phyloP scores from a whole-genome alignment of 106 monocot genomes.

The Dioscorea dumetorum region DNA sequence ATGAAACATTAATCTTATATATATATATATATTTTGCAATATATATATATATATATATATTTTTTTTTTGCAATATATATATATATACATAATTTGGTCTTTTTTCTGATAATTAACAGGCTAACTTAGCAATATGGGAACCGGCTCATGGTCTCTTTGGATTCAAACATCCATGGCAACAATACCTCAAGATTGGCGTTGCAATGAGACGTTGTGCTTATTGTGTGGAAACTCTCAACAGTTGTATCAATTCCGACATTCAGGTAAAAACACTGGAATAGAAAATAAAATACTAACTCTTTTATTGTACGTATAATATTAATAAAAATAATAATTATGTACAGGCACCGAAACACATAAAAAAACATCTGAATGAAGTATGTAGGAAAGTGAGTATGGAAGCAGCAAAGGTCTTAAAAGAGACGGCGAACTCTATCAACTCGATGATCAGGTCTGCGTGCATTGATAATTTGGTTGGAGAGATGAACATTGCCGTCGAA shows the following conservation, averaged over 20 bases:
- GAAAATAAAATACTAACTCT: not conserved
- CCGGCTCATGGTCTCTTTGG: constrained; percentile 32
- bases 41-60: no score
- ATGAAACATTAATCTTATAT: no score
- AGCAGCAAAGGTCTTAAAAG: constrained; percentile 33
- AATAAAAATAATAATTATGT: not conserved
- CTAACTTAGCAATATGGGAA: constrained; percentile 49
- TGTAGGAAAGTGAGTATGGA: constrained; percentile 36
- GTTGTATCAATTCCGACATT: constrained; percentile 18
- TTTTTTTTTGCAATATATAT: no score
- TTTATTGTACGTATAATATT: not conserved
- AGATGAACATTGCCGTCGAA: constrained; percentile 38
- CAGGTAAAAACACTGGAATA: not conserved
- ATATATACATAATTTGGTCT: no score
- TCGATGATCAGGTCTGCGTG: constrained; percentile 27
- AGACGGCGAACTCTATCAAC: constrained; percentile 28
- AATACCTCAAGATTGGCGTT: constrained; percentile 39
- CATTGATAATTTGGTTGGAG: constrained; percentile 19
- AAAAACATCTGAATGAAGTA: constrained; percentile 21
- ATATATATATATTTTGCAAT: no score
- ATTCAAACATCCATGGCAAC: constrained; percentile 36
- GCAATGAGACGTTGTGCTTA: constrained; percentile 25
- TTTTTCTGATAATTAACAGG: constrained; percentile 7
- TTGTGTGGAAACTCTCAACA: constrained; percentile 32
- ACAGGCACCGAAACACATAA: constrained; percentile 20